A percentile compares a stretch with the other conserved stretches of the same genome.
These are phyloP conservation scores for Dispira parvispora DNA, from an alignment of 192 early-diverging fungal genomes.

Conservation along the genomic window DNA sequence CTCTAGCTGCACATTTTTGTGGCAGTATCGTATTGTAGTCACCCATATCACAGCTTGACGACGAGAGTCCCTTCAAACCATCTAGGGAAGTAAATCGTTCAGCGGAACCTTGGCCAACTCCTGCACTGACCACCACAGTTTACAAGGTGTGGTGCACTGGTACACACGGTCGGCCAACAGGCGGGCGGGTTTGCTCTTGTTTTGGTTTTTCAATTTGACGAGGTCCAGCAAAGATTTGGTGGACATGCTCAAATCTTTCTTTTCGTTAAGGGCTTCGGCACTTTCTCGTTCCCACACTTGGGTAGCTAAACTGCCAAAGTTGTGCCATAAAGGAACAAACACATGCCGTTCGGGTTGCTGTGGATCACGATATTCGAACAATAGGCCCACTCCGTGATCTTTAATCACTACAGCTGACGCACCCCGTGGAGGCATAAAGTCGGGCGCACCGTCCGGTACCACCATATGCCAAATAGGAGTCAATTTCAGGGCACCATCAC, in stretches of 20 bases:
- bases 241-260: not conserved
- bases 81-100: not conserved
- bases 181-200: not conserved
- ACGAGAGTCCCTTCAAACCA: no score
- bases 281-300: slow-evolving; percentile 4
- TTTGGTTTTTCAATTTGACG: slow-evolving; percentile 10
- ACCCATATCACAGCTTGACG: no score
- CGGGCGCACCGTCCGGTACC: not conserved
- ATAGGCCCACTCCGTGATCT: not conserved
- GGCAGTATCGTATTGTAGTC: no score
- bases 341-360: not conserved
- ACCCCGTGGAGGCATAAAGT: not conserved
- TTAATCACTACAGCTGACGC: slow-evolving; percentile 1
- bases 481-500: not conserved
- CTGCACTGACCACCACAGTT: not conserved
- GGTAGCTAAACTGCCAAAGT: not conserved
- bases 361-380: not conserved
- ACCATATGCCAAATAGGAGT: not conserved
- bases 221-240: slow-evolving; percentile 7
- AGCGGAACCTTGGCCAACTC: not conserved
- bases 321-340: slow-evolving; percentile 5
- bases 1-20: no score
- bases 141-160: not conserved
- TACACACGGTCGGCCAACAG: not conserved
- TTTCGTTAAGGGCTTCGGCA: not conserved